Percentiles rank a stretch among this genome's conserved stretches.
These are phyloP conservation scores for Bullera alba DNA, from an alignment of 768 basidiomycete species.

Conservation along the genomic window DNA sequence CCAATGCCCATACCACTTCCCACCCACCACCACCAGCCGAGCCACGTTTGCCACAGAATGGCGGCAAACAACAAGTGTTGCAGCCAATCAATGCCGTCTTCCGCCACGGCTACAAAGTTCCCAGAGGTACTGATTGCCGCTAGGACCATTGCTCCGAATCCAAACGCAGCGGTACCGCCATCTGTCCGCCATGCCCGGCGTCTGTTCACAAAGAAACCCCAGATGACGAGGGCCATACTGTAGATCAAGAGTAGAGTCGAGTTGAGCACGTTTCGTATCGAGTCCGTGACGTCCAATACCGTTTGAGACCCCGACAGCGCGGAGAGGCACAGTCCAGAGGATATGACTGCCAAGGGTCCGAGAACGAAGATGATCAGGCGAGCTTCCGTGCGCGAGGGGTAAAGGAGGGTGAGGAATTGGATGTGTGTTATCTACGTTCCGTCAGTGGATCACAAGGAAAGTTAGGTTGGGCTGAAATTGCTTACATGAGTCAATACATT, in stretches of 20 bases:
- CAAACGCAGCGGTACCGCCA: slow-evolving; percentile 92
- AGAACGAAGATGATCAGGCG: slow-evolving; percentile 77
- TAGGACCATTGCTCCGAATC: slow-evolving; percentile 71
- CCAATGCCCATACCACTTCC: slow-evolving; percentile 68
- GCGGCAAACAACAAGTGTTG: slow-evolving; percentile 83
- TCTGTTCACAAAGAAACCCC: slow-evolving; percentile 87
- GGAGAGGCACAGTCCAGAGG: slow-evolving; percentile 76
- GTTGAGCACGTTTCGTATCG: slow-evolving; percentile 88
- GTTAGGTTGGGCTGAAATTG: slow-evolving; percentile 6
- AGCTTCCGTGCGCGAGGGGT: slow-evolving; percentile 82
- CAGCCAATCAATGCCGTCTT: slow-evolving; percentile 86
- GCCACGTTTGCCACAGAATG: slow-evolving; percentile 89
- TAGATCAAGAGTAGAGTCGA: slow-evolving; percentile 93
- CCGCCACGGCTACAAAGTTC: slow-evolving; percentile 77
- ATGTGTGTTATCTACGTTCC: slow-evolving; percentile 79
- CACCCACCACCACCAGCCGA: slow-evolving; percentile 99
- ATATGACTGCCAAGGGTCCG: slow-evolving; percentile 76
- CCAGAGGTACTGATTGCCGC: slow-evolving; percentile 75
- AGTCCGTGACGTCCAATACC: slow-evolving; percentile 58
- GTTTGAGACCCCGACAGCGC: slow-evolving; percentile 53
- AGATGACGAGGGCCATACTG: slow-evolving; percentile 77
- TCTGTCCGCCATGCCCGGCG: slow-evolving; percentile 91
- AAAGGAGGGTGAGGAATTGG: slow-evolving; percentile 90
- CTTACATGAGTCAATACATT: slow-evolving; percentile 77
- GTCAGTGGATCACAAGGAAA: background rate